Evolutionary conservation across 192 early-diverging fungal species (phyloP).

Genomic region (Glomus cerebriforme): DNA sequence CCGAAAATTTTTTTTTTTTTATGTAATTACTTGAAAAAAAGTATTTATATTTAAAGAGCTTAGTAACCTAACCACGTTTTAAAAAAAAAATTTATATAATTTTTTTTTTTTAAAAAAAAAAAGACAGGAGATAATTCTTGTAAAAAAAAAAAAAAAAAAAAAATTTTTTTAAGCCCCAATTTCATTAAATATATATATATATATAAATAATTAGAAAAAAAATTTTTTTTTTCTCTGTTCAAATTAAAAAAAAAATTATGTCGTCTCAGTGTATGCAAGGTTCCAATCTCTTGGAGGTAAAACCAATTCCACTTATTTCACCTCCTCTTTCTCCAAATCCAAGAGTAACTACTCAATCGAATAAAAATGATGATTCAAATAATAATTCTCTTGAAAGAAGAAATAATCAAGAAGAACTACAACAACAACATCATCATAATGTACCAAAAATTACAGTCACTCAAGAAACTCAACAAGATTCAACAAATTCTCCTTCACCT

Average conservation of each 20-base stretch:
- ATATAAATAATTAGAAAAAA: no score
- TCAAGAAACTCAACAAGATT: neutral
- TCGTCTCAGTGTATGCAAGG: neutral
- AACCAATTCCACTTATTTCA: neutral
- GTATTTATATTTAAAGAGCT: no score
- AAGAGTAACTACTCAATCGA: neutral
- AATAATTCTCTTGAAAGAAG: neutral
- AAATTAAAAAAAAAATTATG: conserved; percentile 3
- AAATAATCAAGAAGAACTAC: neutral
- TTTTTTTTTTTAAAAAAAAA: no score
- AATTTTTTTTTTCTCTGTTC: neutral
- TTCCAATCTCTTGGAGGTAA: neutral
- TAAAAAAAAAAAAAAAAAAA: no score
- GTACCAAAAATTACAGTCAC: neutral
- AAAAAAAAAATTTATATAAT: no score
- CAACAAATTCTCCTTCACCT: neutral
- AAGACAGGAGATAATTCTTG: no score
- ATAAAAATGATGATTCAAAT: neutral
- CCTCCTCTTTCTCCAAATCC: conserved; percentile 3
- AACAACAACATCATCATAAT: neutral
- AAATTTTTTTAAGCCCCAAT: no score
- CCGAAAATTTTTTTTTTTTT: no score
- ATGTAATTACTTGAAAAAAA: no score
- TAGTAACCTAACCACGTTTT: no score
- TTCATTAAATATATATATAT: no score